Evolutionary conservation across 1,284 basidiomycete species (phyloP).

Genomic region (Irpex lacteus): DNA sequence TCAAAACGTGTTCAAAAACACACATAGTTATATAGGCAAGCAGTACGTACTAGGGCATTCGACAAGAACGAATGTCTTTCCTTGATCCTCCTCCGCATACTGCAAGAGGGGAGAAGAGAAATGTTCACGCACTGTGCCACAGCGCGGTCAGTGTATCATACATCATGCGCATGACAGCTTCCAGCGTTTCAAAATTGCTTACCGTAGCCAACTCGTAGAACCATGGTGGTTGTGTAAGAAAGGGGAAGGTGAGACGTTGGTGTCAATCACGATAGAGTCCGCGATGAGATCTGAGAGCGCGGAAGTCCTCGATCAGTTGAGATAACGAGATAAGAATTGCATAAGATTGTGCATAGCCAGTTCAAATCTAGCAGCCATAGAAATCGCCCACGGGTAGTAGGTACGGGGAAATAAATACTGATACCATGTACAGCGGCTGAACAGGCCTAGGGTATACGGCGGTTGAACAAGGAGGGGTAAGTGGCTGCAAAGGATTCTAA

Average conservation of each 20-base stretch:
- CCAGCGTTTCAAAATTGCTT: not conserved
- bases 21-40: too few relatives aligned
- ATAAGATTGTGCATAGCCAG: not conserved
- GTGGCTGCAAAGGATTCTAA: too few relatives aligned
- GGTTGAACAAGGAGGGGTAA: too few relatives aligned
- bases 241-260: not conserved
- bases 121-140: conserved; percentile 74
- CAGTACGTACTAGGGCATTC: conserved; percentile 74
- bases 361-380: too few relatives aligned
- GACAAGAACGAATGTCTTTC: conserved; percentile 77
- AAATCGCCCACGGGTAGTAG: too few relatives aligned
- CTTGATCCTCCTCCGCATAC: conserved; percentile 61
- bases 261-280: not conserved
- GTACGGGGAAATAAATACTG: too few relatives aligned
- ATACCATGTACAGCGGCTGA: too few relatives aligned
- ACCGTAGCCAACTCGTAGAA: conserved; percentile 3
- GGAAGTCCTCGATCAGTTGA: not conserved
- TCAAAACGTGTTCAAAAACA: too few relatives aligned
- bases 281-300: not conserved
- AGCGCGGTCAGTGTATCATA: too few relatives aligned
- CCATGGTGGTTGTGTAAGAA: not conserved
- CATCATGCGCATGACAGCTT: too few relatives aligned
- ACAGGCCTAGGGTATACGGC: too few relatives aligned
- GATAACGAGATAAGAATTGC: not conserved
- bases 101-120: conserved; percentile 89